Evolutionary conservation across 176 grass and related monocot species (phyloP).

Genomic region (Oryza rufipogon): DNA sequence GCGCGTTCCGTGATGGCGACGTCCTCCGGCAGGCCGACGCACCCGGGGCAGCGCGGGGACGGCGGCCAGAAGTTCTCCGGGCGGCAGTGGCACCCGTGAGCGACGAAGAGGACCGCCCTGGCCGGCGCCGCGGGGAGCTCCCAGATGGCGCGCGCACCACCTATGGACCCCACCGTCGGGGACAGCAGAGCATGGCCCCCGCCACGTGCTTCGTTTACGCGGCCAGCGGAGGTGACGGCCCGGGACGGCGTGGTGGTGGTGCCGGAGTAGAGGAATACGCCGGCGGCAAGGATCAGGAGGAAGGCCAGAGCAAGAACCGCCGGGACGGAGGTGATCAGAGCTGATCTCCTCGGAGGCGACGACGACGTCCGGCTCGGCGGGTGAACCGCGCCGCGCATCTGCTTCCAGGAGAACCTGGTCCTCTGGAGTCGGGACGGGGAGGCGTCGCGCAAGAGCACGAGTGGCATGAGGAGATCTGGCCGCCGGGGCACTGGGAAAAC

Average conservation of each 20-base stretch:
- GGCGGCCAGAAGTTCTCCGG: slow-evolving; percentile 73
- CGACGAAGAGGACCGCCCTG: slow-evolving; percentile 62
- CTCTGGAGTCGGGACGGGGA: slow-evolving; percentile 22
- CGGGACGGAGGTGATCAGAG: slow-evolving; percentile 22
- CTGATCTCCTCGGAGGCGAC: not conserved
- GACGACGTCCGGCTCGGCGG: slow-evolving; percentile 14
- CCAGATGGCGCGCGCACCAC: slow-evolving; percentile 55
- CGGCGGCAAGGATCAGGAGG: not conserved
- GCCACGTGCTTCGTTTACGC: not conserved
- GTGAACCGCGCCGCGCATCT: slow-evolving; percentile 22
- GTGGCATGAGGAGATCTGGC: slow-evolving; percentile 43
- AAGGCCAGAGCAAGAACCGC: slow-evolving; percentile 14
- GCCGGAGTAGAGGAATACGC: slow-evolving; percentile 44
- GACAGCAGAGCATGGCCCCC: not conserved
- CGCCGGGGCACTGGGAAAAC: not conserved
- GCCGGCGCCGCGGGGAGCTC: slow-evolving; percentile 58
- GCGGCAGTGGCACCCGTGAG: slow-evolving; percentile 70
- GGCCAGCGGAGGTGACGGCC: not conserved
- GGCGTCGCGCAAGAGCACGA: slow-evolving; percentile 19
- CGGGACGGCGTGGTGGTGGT: not conserved
- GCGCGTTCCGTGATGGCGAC: slow-evolving; percentile 48
- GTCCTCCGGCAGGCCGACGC: slow-evolving; percentile 66
- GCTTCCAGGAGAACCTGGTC: slow-evolving; percentile 25
- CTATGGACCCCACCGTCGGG: slow-evolving; percentile 31
- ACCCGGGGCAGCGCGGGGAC: slow-evolving; percentile 58